These are phyloP conservation scores for Leptographium lundbergii DNA, from an alignment of 2,329 filamentous ascomycete genomes.

Conservation along the genomic window DNA sequence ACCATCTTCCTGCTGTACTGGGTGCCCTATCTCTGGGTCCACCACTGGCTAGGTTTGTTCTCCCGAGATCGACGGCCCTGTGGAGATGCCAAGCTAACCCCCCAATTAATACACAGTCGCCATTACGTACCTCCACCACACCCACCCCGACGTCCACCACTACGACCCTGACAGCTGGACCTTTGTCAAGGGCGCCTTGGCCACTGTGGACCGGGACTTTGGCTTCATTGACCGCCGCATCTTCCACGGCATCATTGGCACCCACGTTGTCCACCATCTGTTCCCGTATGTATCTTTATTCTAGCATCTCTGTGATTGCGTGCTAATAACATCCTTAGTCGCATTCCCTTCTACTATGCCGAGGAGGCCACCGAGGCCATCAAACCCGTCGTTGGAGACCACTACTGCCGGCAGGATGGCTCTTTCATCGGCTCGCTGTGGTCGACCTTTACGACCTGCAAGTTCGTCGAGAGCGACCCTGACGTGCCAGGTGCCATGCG, in stretches of 20 bases:
- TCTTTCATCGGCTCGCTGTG: conserved; percentile 33
- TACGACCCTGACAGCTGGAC: conserved; percentile 79
- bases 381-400: conserved; percentile 82
- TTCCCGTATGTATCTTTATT: conserved; percentile 31
- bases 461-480: conserved; percentile 31
- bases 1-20: conserved; percentile 94
- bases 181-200: conserved; percentile 81
- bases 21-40: conserved; percentile 90
- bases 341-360: conserved; percentile 48
- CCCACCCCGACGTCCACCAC: conserved; percentile 82
- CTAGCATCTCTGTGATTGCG: not conserved
- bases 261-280: conserved; percentile 93
- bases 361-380: conserved; percentile 15
- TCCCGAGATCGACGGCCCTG: not conserved
- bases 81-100: not conserved
- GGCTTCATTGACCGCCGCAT: conserved; percentile 83
- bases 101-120: conserved; percentile 47
- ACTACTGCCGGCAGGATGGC: conserved; percentile 69
- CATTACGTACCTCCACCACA: conserved; percentile 95
- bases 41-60: conserved; percentile 91
- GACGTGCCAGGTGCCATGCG: conserved; percentile 22
- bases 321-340: conserved; percentile 43
- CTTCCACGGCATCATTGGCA: conserved; percentile 91
- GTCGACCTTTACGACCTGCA: conserved; percentile 32
- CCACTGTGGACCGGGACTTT: conserved; percentile 92